Base-by-base conservation (phyloP, 179 eudicot genomes). In the Actinidia chinensis region DNA sequence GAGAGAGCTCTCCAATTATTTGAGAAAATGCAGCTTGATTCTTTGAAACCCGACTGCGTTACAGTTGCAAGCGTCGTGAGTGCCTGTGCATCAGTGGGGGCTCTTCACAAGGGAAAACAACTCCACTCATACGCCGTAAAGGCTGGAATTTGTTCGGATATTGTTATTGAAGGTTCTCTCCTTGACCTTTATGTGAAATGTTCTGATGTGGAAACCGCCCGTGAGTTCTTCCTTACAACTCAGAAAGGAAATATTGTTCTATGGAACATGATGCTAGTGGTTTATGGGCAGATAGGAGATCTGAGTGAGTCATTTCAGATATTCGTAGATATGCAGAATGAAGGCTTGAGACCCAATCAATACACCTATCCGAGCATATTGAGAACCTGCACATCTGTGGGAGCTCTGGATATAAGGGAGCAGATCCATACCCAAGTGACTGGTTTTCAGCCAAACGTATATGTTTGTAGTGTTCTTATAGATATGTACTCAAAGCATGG, bases 171-270 rank as follows among this genome's bases (percentile, higher is more conserved):
- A 86, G 98, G 99, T 54, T 93, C 99, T 83, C 79, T 95, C 36
- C 95, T 95, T 77, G 98, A 95, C 86, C 92, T 95, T 70, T 95
- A 95, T 85, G 98, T 92, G 63, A 95, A 93, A 81, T 93, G 98
- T 83, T 88, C 91, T 47, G 91, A 90, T 78, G 78, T 90, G 36
- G 85, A 89, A 85, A 83, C 94, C 73, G 97, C 99, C 40, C 78
- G 79, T 67, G 85, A 88, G 50, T 83, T 84, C 78, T 93, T 95
- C 82, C 86, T 91, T 63, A 76, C 88, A 56, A 87, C 95, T 8
- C 79, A 71, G 71, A 91, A 65, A 70, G 85, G 86, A 75, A 95
- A 93, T 74, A 87, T 91, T 22, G 99, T 91, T 67, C 83, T 95
- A 20, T 95, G 98, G 97, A 95, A 93, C 79, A 94, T 92, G 73